Evolutionary conservation across 345 rosid species (phyloP).

Genomic region (Boechera divaricarpa): DNA sequence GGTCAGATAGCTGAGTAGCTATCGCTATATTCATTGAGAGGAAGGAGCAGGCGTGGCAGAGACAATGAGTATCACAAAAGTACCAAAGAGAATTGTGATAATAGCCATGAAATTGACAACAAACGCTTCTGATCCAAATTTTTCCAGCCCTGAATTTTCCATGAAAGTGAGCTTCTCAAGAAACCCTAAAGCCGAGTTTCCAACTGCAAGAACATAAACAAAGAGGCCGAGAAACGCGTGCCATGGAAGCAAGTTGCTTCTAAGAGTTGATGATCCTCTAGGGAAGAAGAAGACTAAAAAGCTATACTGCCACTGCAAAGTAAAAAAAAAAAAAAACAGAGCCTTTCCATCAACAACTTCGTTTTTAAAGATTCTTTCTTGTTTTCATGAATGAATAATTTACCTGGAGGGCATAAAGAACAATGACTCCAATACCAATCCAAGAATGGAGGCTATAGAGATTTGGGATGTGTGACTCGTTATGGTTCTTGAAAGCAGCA

Average conservation of each 20-base stretch:
- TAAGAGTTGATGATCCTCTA: constrained; percentile 53
- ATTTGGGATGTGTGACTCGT: constrained; percentile 68
- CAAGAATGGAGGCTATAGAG: constrained; percentile 94
- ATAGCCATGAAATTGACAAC: constrained; percentile 87
- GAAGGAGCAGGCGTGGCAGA: constrained; percentile 46
- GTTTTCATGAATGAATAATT: not conserved
- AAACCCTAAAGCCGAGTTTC: constrained; percentile 67
- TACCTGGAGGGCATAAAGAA: constrained; percentile 80
- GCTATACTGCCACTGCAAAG: constrained; percentile 76
- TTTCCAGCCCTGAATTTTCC: constrained; percentile 67
- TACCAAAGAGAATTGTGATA: constrained; percentile 60
- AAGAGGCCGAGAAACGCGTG: constrained; percentile 70
- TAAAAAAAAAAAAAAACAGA: not conserved
- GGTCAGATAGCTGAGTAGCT: constrained; percentile 58
- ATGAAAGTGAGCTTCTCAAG: constrained; percentile 90
- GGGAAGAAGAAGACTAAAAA: constrained; percentile 73
- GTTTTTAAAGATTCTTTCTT: not conserved
- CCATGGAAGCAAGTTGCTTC: constrained; percentile 71
- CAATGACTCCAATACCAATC: constrained; percentile 73
- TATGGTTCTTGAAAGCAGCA: constrained; percentile 79
- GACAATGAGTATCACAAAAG: constrained; percentile 62
- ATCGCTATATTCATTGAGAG: constrained; percentile 47
- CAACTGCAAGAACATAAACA: constrained; percentile 64
- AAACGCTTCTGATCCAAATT: constrained; percentile 77
- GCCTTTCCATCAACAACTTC: no score